These are phyloP conservation scores for Gautieria morchelliformis DNA, from an alignment of 768 basidiomycete species.

Conservation along the genomic window DNA sequence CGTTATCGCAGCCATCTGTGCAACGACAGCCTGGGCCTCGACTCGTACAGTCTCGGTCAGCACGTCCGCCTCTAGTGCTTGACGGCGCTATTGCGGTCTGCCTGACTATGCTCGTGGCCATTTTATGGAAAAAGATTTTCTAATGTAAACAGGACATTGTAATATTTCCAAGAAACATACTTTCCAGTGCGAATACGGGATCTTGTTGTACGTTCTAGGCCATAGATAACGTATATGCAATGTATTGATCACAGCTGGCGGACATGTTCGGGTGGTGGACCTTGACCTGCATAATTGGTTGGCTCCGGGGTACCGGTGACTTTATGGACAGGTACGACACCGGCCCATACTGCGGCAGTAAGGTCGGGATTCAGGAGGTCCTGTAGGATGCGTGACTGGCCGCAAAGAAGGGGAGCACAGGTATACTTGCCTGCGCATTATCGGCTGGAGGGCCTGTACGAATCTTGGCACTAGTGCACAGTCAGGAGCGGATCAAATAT, in stretches of 20 bases:
- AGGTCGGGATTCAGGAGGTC: neutral
- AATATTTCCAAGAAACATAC: neutral
- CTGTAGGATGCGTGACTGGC: neutral
- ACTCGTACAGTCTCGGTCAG: neutral
- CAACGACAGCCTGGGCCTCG: neutral
- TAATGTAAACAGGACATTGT: constrained; percentile 13
- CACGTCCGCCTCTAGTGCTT: constrained; percentile 50
- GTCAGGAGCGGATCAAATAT: neutral
- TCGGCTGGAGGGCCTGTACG: neutral
- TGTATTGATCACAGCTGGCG: neutral
- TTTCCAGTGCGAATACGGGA: too few species aligned
- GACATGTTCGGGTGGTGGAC: constrained; percentile 2
- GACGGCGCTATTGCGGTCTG: constrained; percentile 70
- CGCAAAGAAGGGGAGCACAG: neutral
- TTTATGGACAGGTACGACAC: constrained; percentile 1
- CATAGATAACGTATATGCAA: neutral
- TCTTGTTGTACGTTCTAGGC: too few species aligned
- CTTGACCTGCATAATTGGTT: neutral
- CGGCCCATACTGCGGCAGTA: constrained; percentile 1
- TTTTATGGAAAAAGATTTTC: constrained; percentile 53
- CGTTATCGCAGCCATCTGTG: neutral
- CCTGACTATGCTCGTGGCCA: constrained; percentile 55
- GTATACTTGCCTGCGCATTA: neutral
- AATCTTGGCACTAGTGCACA: neutral
- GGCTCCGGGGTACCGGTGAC: neutral